Percentiles rank a stretch among this genome's conserved stretches.
Conservation (phyloP, 2,329 filamentous ascomycete species). For the Colletotrichum sublineola region DNA sequence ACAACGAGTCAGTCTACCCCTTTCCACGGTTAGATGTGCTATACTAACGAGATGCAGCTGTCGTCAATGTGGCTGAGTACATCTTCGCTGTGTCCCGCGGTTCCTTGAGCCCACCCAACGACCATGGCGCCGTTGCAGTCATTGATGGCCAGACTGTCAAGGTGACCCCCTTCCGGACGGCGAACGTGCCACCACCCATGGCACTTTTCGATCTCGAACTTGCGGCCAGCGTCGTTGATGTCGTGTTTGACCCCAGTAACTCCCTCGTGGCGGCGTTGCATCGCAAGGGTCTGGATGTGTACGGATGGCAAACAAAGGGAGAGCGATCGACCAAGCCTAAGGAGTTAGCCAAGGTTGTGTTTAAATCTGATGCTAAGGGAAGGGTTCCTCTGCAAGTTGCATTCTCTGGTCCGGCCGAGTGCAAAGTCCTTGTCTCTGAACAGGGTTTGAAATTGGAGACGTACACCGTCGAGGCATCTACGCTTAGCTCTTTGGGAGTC, state of each 20-base stretch:
- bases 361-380: constrained; percentile 47
- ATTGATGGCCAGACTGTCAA: constrained; percentile 86
- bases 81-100: constrained; percentile 77
- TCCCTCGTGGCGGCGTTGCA: constrained; percentile 80
- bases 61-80: constrained; percentile 74
- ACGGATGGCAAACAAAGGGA: constrained; percentile 75
- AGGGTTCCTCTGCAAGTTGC: constrained; percentile 50
- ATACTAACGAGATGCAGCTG: constrained; percentile 50
- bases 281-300: constrained; percentile 74
- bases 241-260: constrained; percentile 77
- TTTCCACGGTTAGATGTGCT: neutral
- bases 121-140: constrained; percentile 84
- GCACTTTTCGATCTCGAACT: constrained; percentile 79
- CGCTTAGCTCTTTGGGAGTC: constrained; percentile 1
- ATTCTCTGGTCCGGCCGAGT: constrained; percentile 47
- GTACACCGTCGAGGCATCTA: constrained; percentile 12
- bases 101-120: constrained; percentile 77
- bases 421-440: constrained; percentile 51
- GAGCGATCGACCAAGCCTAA: constrained; percentile 62
- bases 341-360: constrained; percentile 56
- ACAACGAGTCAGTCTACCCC: constrained; percentile 58
- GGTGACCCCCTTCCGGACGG: constrained; percentile 84
- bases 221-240: constrained; percentile 76
- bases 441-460: constrained; percentile 40
- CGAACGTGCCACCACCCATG: constrained; percentile 95